These are phyloP conservation scores for Plasmodium knowlesi DNA, from an alignment of 169 alveolate species.

Conservation along the genomic window DNA sequence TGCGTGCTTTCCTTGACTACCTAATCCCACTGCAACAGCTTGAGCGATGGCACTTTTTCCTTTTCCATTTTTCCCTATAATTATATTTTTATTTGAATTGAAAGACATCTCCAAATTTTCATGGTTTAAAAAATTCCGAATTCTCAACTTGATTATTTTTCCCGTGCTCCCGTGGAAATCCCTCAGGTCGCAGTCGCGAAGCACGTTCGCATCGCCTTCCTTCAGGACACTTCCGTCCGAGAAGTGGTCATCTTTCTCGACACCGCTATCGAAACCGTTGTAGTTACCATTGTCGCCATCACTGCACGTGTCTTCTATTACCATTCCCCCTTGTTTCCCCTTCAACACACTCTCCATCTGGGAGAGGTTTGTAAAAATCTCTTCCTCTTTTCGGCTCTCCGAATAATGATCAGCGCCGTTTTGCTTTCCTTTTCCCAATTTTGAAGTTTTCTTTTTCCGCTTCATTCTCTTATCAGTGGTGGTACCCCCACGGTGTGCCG, in stretches of 20 bases:
- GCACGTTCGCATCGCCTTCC: slow-evolving; percentile 18
- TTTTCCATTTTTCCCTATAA: slow-evolving; percentile 86
- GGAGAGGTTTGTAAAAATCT: not conserved
- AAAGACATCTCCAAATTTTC: slow-evolving; percentile 81
- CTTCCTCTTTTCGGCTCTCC: not conserved
- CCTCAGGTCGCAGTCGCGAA: slow-evolving; percentile 20
- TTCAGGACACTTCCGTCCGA: not conserved
- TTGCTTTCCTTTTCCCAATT: not conserved
- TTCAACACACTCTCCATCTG: not conserved
- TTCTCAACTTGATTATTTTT: slow-evolving; percentile 78
- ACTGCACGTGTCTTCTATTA: not conserved
- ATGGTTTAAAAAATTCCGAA: slow-evolving; percentile 84
- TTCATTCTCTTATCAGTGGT: not conserved
- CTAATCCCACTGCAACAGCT: slow-evolving; percentile 86
- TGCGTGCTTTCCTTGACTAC: slow-evolving; percentile 83
- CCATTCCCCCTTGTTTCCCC: not conserved
- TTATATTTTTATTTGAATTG: slow-evolving; percentile 81
- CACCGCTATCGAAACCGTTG: not conserved
- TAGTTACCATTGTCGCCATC: not conserved
- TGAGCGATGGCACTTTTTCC: slow-evolving; percentile 88
- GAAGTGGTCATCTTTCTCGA: not conserved
- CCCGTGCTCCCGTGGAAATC: slow-evolving; percentile 81
- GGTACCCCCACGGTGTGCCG: not conserved
- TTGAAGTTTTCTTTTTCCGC: not conserved
- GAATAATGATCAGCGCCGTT: not conserved